Base-by-base conservation (phyloP, 768 basidiomycete species). In the Calocybe cyanea region DNA sequence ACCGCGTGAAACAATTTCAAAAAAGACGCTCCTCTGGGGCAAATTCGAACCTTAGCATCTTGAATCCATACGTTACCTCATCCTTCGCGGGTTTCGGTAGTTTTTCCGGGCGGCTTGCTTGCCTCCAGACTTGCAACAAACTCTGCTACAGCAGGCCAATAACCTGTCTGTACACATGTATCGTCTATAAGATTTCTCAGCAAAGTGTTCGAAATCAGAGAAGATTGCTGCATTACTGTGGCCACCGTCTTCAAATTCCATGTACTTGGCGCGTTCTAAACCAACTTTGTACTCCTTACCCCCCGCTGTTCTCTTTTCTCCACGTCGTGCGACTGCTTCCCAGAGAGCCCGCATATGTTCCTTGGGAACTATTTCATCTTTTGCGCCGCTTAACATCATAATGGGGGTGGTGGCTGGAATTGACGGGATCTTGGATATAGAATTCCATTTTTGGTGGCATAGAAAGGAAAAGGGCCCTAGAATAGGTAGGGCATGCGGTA, bases 271-370 rank as follows among this genome's bases (percentile, higher is more conserved):
- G 36, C 72, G 67, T 61, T 80, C 78, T 43, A 73, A 44, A 0
- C 78, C 80, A 14, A 69, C 64, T 53, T 77, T 73, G 15, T 65
- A 70, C 15, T 70, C 66, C 25, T 54, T 64, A 14, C 69, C 70
- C 38, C 67, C 62, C 1, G 50, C 48, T 23, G 48, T 67, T 57
- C 63, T 71, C 53, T 64, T 70, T 52, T 75, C 74, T 8, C 78
- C 80, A 32, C 79, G 71, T 24, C 69, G 72, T 10, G 76, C 72
- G 5, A 85, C 68, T 31, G 81, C 72, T 52, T 81, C 76, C 80
- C 85, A 88, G 3, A 88, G 69, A 4, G 76, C 76, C 18, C 71
- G 71, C 88, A 94, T 92, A 56, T 92, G 88, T 45, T 73, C 69
- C 38, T 76, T 75, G 10, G 85, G 87, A 2, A 94, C 83, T 7